Percentiles rank a stretch among this genome's conserved stretches.
Conservation (phyloP, 352 stramenopile genomes). For the Phytopythium aichiense region DNA sequence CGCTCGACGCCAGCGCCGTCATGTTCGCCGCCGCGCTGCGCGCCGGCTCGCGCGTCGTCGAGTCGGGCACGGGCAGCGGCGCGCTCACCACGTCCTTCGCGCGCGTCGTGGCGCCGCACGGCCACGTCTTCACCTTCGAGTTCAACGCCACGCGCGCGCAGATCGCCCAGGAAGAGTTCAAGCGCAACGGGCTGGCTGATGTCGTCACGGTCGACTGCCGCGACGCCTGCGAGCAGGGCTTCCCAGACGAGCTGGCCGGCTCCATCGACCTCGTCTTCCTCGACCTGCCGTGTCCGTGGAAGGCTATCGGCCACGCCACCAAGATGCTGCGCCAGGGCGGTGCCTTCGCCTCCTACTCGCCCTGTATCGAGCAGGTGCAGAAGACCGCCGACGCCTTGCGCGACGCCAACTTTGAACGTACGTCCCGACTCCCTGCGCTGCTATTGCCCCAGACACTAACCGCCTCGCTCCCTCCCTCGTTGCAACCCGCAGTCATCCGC, state of each 20-base stretch:
- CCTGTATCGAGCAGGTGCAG: conserved; percentile 99
- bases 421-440: conserved; percentile 10
- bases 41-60: conserved; percentile 90
- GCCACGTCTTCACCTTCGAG: conserved; percentile 97
- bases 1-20: conserved; percentile 92
- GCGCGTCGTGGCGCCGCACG: conserved; percentile 85
- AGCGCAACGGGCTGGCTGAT: conserved; percentile 84
- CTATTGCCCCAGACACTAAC: neutral
- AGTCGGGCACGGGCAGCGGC: conserved; percentile 90
- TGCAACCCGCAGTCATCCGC: conserved; percentile 48
- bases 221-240: conserved; percentile 94
- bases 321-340: conserved; percentile 92
- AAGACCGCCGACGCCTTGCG: conserved; percentile 75
- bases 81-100: conserved; percentile 93
- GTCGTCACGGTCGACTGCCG: conserved; percentile 93
- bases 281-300: conserved; percentile 97
- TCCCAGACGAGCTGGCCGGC: conserved; percentile 53
- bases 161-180: conserved; percentile 93
- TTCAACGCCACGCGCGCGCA: conserved; percentile 95
- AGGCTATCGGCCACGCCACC: conserved; percentile 90
- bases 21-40: conserved; percentile 88
- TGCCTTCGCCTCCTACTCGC: conserved; percentile 95
- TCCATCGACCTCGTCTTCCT: conserved; percentile 95
- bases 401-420: conserved; percentile 80
- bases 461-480: neutral